Conservation (phyloP, 768 basidiomycete genomes). For the Calocybe gangraenosa region DNA sequence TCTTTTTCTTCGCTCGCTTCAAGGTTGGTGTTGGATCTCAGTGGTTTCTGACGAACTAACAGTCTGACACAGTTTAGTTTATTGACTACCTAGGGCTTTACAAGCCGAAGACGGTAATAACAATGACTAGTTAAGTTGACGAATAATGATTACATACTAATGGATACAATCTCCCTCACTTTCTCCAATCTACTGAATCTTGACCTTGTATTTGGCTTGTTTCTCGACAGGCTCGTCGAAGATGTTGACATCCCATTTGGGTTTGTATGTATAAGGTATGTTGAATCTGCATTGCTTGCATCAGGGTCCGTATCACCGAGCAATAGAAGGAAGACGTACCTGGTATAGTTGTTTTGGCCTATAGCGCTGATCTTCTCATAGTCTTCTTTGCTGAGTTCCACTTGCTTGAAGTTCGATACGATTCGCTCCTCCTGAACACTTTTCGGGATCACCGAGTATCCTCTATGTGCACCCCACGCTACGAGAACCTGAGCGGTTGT, state of each 20-base stretch:
- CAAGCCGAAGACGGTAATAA: too few relatives aligned
- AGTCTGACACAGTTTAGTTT: too few relatives aligned
- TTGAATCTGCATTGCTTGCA: slow-evolving; percentile 44
- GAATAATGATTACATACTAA: slow-evolving; percentile 12
- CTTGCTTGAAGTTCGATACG: slow-evolving; percentile 73
- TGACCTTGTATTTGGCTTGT: slow-evolving; percentile 31
- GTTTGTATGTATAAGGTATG: slow-evolving; percentile 54
- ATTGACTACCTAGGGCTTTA: too few relatives aligned
- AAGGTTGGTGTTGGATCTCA: too few relatives aligned
- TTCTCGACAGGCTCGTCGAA: slow-evolving; percentile 64
- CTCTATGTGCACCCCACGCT: slow-evolving; percentile 74
- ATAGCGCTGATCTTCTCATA: slow-evolving; percentile 54
- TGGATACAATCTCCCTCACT: too few relatives aligned
- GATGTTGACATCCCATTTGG: slow-evolving; percentile 68
- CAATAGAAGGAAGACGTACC: slow-evolving; percentile 21
- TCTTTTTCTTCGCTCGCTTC: too few relatives aligned
- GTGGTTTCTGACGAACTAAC: too few relatives aligned
- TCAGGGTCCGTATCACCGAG: background rate
- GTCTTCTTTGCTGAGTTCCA: slow-evolving; percentile 62
- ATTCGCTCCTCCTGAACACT: slow-evolving; percentile 70
- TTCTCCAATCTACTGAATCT: slow-evolving; percentile 17
- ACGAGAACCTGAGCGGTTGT: slow-evolving; percentile 80
- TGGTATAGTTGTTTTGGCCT: slow-evolving; percentile 41
- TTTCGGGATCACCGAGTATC: slow-evolving; percentile 84
- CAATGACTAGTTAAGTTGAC: background rate